Conservation (phyloP, 192 early-diverging fungal genomes). For the Geosiphon pyriformis region DNA sequence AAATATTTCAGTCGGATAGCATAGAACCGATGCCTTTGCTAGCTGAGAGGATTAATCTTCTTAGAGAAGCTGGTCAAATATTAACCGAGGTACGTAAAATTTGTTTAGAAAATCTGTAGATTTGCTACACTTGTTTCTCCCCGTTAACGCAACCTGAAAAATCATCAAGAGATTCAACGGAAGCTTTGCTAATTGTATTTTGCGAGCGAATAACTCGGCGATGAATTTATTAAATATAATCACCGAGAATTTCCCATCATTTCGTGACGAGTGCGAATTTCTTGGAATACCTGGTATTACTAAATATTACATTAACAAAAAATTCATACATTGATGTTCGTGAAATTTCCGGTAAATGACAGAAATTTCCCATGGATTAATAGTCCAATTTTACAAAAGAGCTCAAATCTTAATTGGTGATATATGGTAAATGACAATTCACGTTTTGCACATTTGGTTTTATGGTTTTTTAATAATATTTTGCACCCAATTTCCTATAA, state of each 20-base stretch:
- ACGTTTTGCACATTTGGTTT: background rate
- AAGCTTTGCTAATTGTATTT: conserved; percentile 54
- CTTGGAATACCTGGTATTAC: conserved; percentile 52
- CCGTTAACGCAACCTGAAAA: no score
- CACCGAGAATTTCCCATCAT: conserved; percentile 56
- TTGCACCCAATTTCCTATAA: conserved; percentile 10
- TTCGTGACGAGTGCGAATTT: conserved; percentile 59
- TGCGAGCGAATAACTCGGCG: conserved; percentile 45
- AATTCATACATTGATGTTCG: no score
- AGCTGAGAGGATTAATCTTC: conserved; percentile 49
- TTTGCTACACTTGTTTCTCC: conserved; percentile 2
- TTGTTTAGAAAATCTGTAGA: background rate
- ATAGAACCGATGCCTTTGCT: conserved; percentile 58
- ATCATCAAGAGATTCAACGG: conserved; percentile 52
- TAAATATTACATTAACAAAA: no score
- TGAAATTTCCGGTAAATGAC: no score
- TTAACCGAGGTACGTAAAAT: conserved; percentile 41
- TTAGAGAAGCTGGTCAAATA: conserved; percentile 68
- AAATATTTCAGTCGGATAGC: conserved; percentile 62
- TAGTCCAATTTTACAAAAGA: conserved; percentile 69
- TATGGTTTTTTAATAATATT: background rate
- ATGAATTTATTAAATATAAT: conserved; percentile 52
- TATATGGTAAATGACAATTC: conserved; percentile 47
- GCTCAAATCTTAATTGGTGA: conserved; percentile 84
- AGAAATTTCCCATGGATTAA: no score